phyloP scores from a whole-genome alignment of 2,329 filamentous ascomycete species.

The Ceratocystis destructans region DNA sequence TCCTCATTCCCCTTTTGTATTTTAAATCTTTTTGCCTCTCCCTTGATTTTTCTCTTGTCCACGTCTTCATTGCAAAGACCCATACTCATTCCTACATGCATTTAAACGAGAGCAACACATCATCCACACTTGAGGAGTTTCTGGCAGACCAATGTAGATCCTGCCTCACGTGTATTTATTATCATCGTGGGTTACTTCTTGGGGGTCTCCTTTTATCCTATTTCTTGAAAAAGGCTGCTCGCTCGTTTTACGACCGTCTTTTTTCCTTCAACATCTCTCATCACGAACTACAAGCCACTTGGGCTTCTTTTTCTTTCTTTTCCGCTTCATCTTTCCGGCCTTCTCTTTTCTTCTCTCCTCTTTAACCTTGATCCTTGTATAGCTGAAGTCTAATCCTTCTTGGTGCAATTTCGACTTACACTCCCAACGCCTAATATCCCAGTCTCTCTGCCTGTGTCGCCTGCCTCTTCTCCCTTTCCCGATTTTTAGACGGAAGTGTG shows the following conservation, averaged over 20 bases:
- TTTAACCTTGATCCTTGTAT: constrained; percentile 3
- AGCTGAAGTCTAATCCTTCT: neutral
- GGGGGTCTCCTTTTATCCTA: neutral
- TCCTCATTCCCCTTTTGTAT: too few species aligned
- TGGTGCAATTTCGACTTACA: constrained; percentile 7
- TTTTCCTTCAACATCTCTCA: neutral
- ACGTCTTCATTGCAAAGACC: neutral
- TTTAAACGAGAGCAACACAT: constrained; percentile 8
- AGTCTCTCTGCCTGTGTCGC: neutral
- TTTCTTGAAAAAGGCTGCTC: neutral
- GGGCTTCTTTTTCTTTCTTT: too few species aligned
- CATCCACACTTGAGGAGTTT: neutral
- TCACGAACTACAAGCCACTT: too few species aligned
- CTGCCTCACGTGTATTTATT: neutral
- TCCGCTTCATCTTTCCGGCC: neutral
- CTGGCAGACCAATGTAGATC: neutral
- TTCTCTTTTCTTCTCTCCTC: neutral
- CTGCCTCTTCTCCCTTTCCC: neutral
- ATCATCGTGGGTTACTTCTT: constrained; percentile 1
- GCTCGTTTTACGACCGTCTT: neutral
- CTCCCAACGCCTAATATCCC: neutral
- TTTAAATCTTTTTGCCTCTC: neutral
- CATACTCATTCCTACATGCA: neutral
- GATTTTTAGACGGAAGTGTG: neutral
- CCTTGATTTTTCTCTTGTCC: neutral